Evolutionary conservation across 2,329 filamentous ascomycete species (phyloP).

Genomic region (Amesomyces nigricolor): DNA sequence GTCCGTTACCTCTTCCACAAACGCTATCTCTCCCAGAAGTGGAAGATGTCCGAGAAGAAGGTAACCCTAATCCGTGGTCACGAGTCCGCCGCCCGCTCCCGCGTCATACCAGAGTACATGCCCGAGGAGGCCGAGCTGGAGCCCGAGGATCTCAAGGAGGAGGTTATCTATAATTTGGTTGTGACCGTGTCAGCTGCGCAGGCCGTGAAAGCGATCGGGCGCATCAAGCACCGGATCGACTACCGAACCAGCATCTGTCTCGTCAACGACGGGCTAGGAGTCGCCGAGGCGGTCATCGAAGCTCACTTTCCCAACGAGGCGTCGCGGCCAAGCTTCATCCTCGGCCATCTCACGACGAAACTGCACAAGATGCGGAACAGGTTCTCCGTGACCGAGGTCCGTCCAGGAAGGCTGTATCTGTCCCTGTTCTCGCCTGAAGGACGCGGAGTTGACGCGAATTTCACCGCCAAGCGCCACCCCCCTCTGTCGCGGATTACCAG

Average conservation of each 20-base stretch:
- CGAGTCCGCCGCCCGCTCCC: constrained; percentile 14
- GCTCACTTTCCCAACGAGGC: constrained; percentile 62
- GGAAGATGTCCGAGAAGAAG: constrained; percentile 20
- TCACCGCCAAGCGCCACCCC: constrained; percentile 20
- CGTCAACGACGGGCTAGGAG: constrained; percentile 56
- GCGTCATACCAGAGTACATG: constrained; percentile 26
- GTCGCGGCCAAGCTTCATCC: constrained; percentile 67
- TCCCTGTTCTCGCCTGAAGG: constrained; percentile 26
- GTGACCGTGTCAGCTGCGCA: constrained; percentile 29
- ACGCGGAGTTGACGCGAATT: neutral
- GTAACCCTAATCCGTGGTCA: constrained; percentile 22
- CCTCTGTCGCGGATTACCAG: constrained; percentile 25
- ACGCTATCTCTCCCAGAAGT: constrained; percentile 23
- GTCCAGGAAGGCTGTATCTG: constrained; percentile 32
- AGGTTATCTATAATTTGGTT: constrained; percentile 27
- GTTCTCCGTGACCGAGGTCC: constrained; percentile 37
- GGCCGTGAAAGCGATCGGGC: constrained; percentile 25
- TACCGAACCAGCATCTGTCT: constrained; percentile 33
- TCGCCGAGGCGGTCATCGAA: constrained; percentile 70
- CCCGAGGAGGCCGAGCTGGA: neutral
- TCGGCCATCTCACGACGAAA: constrained; percentile 55
- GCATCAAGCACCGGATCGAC: constrained; percentile 30
- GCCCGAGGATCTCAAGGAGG: neutral
- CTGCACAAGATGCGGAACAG: constrained; percentile 38
- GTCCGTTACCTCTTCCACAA: constrained; percentile 29